Conservation (phyloP, 345 rosid genomes). For the Angophora floribunda region DNA sequence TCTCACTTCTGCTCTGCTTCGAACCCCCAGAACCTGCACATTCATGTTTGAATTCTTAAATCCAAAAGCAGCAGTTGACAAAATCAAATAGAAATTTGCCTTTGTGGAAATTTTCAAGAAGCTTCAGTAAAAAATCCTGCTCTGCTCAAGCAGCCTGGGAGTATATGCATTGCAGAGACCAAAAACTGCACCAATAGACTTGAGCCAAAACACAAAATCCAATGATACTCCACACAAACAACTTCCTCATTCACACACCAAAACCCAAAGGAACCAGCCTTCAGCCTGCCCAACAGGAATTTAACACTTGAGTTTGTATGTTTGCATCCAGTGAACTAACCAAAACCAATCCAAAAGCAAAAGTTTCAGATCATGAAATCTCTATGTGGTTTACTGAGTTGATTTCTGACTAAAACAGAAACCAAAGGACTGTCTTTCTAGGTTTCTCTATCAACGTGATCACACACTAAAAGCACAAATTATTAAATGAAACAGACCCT, state of each 20-base stretch:
- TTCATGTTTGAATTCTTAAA: not conserved
- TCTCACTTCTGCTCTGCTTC: constrained; percentile 86
- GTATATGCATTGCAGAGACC: not conserved
- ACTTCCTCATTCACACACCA: not conserved
- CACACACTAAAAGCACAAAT: not conserved
- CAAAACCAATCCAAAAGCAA: not conserved
- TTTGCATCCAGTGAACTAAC: not conserved
- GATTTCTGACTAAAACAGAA: not conserved
- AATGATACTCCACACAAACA: not conserved
- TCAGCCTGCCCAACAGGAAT: not conserved
- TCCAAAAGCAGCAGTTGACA: not conserved
- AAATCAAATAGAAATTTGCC: not conserved
- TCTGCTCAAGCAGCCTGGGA: not conserved
- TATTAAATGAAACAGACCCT: not conserved
- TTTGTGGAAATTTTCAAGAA: not conserved
- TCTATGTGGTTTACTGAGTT: not conserved
- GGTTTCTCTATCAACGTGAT: not conserved
- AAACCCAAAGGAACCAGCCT: not conserved
- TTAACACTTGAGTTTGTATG: not conserved
- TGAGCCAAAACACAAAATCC: not conserved
- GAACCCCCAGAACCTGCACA: constrained; percentile 56
- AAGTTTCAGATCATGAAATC: not conserved
- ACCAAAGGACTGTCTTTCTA: not conserved
- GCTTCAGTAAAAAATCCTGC: not conserved
- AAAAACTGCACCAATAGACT: not conserved